These are phyloP conservation scores for Penicillium sp. DNA, from an alignment of 2,329 filamentous ascomycete genomes.

Conservation along the genomic window DNA sequence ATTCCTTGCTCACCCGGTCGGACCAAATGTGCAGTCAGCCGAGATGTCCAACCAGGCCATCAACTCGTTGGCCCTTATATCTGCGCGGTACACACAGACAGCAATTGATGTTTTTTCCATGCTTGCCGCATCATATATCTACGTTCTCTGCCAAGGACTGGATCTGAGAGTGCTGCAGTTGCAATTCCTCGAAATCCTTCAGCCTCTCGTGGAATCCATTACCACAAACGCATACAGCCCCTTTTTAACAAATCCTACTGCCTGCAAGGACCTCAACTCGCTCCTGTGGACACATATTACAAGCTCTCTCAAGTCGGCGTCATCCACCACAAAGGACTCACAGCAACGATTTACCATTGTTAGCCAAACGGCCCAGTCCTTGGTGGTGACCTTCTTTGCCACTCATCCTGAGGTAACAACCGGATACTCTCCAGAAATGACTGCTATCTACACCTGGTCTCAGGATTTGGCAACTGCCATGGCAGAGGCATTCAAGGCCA, in stretches of 20 bases:
- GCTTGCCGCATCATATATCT: background rate
- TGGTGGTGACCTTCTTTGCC: background rate
- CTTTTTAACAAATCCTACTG: background rate
- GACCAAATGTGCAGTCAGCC: background rate
- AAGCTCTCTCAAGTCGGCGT: background rate
- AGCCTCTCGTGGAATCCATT: background rate
- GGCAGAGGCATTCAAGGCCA: background rate
- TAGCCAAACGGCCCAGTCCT: background rate
- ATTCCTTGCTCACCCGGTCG: background rate
- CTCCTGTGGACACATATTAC: background rate
- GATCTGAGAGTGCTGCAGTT: background rate
- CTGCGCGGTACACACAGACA: background rate
- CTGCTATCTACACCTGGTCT: background rate
- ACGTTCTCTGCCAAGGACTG: background rate
- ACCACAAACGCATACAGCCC: background rate
- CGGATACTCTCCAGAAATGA: background rate
- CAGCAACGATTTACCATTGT: background rate
- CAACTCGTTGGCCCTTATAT: background rate
- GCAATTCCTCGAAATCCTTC: background rate
- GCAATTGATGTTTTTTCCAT: background rate
- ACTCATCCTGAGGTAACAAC: background rate
- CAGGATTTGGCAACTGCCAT: background rate
- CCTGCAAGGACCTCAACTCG: background rate
- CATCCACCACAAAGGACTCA: background rate
- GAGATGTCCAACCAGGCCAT: background rate